Evolutionary conservation across 2,329 filamentous ascomycete genomes (phyloP), one percentile per base, ranked within the genome.

Genomic region (Penicillium sp.): DNA sequence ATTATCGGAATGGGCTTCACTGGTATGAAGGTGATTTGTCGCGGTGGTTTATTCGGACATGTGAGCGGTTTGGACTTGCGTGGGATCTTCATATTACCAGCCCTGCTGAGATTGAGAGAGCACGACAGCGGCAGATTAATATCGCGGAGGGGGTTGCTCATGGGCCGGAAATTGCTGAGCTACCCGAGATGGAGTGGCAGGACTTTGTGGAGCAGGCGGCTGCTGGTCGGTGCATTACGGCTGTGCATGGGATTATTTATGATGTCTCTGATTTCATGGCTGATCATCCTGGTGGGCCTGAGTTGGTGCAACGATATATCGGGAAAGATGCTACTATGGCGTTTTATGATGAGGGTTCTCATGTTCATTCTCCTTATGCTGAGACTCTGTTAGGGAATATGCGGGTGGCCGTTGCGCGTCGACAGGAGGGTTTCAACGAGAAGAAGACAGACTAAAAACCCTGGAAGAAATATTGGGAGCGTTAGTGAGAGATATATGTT

Each of bases 321-420:
- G 91, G 91, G 74, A 93, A 93, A 80, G 91, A 95, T 62, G 90
- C 90, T 56, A 95, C 91, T 19, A 89, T 90, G 66, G 91, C 92
- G 78, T 95, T 42, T 23, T 42, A 42, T 23, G 39, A 47, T 29
- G 45, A 47, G 45, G 45, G 11, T 11, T 29, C 45, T 8, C 45
- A 47, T 47, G 45, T 47, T n/a, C 45, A 47, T 21, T 47, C 45
- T 3, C 45, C 45, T 29, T 47, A 47, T 19, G 45, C 45, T 19
- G 45, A 47, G 26, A 47, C 45, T 19, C 11, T 47, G 10, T 19
- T 47, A 16, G 45, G 45, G 3, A 33, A 47, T 21, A 47, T 47
- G 45, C 26, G 45, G 10, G 26, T 47, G 16, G 45, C 45, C 8
- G 26, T 31, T 23, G 31, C 45, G 13, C 45, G 27, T 29, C 26